These are phyloP conservation scores for Sesbania bispinosa DNA, from an alignment of 306 rosid species.

Conservation along the genomic window DNA sequence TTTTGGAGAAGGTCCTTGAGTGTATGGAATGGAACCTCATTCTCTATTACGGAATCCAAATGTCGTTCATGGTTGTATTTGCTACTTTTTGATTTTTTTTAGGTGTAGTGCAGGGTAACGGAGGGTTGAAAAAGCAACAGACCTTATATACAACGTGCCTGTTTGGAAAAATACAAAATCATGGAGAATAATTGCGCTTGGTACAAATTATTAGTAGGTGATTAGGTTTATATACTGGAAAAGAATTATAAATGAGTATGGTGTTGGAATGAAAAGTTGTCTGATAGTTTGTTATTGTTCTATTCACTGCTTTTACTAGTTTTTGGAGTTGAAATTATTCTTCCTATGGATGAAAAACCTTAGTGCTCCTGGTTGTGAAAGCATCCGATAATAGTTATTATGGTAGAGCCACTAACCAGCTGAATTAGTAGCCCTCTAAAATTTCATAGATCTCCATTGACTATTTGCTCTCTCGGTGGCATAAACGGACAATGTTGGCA, in stretches of 20 bases:
- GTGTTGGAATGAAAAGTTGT: not conserved
- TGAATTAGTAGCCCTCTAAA: not conserved
- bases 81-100: not conserved
- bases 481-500: not conserved
- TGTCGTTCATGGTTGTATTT: not conserved
- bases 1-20: not conserved
- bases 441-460: not conserved
- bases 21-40: not conserved
- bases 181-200: not conserved
- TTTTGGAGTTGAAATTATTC: constrained; percentile 5
- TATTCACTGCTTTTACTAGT: constrained; percentile 2
- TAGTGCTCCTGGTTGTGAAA: not conserved
- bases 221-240: not conserved
- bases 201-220: not conserved
- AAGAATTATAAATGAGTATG: not conserved
- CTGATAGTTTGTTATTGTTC: not conserved
- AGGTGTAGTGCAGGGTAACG: not conserved
- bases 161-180: not conserved
- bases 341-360: not conserved
- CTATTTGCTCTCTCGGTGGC: not conserved
- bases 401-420: not conserved
- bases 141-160: not conserved
- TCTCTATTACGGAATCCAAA: not conserved
- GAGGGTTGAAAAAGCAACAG: not conserved
- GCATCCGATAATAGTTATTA: not conserved